phyloP scores from a whole-genome alignment of 1,139 yeast species.

The Yamadazyma siamensis region DNA sequence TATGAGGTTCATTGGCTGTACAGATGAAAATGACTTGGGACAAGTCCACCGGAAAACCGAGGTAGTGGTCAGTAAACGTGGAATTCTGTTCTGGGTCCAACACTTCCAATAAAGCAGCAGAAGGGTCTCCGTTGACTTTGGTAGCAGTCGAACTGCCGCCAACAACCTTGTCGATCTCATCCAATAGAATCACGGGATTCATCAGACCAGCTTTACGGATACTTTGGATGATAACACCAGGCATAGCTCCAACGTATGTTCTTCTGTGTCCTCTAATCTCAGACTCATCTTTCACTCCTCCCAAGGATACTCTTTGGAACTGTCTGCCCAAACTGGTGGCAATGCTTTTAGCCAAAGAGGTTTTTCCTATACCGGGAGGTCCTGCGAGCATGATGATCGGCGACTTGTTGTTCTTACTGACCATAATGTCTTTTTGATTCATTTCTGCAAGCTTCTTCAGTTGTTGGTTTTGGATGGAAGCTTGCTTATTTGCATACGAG shows the following conservation, averaged over 20 bases:
- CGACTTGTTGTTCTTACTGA: constrained; percentile 45
- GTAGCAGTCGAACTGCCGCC: constrained; percentile 48
- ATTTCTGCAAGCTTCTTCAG: constrained; percentile 15
- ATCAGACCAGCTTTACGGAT: constrained; percentile 72
- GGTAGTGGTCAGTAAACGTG: constrained; percentile 77
- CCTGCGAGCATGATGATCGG: constrained; percentile 85
- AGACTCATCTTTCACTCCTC: constrained; percentile 87
- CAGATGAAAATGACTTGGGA: constrained; percentile 84
- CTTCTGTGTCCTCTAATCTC: constrained; percentile 91
- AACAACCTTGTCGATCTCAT: constrained; percentile 84
- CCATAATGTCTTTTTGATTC: constrained; percentile 15
- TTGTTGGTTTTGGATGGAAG: constrained; percentile 22
- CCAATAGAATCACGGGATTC: constrained; percentile 87
- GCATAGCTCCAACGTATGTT: constrained; percentile 93
- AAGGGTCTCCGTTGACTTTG: constrained; percentile 78
- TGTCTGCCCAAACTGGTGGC: constrained; percentile 78
- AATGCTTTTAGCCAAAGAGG: constrained; percentile 82
- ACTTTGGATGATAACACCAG: constrained; percentile 80
- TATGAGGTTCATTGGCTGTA: constrained; percentile 82
- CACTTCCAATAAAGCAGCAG: constrained; percentile 86
- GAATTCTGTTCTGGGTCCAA: constrained; percentile 89
- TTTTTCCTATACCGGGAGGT: constrained; percentile 95
- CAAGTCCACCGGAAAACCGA: constrained; percentile 84
- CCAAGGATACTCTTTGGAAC: constrained; percentile 81
- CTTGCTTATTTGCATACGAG: constrained; percentile 23